These are phyloP conservation scores for Prunus fruticosa DNA, from an alignment of 306 rosid species.

Conservation along the genomic window DNA sequence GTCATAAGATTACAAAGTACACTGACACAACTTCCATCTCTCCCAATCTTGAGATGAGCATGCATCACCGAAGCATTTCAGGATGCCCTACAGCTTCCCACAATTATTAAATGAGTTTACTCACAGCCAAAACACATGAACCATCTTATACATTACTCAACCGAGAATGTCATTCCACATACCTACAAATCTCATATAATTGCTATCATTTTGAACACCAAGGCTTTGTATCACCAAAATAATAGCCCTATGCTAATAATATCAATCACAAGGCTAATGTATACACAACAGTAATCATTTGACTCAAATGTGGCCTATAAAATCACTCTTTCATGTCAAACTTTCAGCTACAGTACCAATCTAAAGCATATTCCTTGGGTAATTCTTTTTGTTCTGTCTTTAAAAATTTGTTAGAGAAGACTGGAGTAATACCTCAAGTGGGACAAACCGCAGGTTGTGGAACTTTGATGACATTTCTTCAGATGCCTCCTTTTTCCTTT, in stretches of 20 bases:
- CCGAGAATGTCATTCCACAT: background rate
- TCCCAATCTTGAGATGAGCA: too few species aligned
- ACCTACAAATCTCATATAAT: background rate
- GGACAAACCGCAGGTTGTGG: constrained; percentile 71
- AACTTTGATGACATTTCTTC: constrained; percentile 65
- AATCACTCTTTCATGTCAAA: background rate
- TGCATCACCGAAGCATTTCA: background rate
- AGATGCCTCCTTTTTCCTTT: constrained; percentile 56
- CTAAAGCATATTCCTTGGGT: constrained; percentile 4
- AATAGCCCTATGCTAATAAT: background rate
- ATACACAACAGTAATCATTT: background rate
- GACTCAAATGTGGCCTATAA: background rate
- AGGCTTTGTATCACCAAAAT: background rate
- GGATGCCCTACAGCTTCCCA: background rate
- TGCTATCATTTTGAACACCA: background rate
- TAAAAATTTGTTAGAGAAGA: background rate
- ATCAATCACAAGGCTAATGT: background rate
- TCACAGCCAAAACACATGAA: background rate
- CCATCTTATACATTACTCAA: background rate
- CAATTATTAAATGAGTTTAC: too few species aligned
- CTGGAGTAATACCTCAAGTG: constrained; percentile 61
- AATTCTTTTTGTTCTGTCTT: background rate
- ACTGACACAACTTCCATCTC: background rate
- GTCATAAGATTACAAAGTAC: background rate
- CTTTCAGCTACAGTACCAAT: background rate